A percentile compares a stretch with the other conserved stretches of the same genome.
Conservation (phyloP, 345 rosid genomes). For the Kernera saxatilis region DNA sequence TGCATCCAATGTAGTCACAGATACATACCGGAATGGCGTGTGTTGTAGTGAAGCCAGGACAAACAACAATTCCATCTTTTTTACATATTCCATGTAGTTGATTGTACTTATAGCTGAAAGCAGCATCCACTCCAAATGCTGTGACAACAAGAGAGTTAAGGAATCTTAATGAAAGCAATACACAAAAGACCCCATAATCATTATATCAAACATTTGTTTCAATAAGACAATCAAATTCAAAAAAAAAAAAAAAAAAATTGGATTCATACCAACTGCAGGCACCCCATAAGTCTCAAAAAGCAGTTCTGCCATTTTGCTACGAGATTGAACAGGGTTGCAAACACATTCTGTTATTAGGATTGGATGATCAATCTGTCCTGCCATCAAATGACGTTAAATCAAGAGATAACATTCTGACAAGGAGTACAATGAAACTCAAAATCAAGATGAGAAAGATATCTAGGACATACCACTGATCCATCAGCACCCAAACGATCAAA, state of each 20-base stretch:
- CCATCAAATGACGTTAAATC: conserved; percentile 44
- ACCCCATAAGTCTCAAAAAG: conserved; percentile 96
- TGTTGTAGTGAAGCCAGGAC: conserved; percentile 81
- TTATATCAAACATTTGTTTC: background rate
- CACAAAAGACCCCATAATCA: background rate
- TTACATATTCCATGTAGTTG: conserved; percentile 70
- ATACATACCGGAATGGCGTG: conserved; percentile 77
- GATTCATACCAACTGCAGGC: conserved; percentile 78
- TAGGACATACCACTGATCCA: conserved; percentile 58
- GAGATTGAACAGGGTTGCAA: conserved; percentile 89
- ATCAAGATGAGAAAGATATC: conserved; percentile 9
- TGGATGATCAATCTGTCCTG: conserved; percentile 92
- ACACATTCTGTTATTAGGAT: conserved; percentile 87
- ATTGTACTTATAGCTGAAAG: conserved; percentile 89
- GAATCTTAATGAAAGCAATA: conserved; percentile 7
- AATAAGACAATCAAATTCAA: background rate
- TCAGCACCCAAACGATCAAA: conserved; percentile 90
- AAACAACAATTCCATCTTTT: conserved; percentile 80
- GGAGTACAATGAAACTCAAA: background rate
- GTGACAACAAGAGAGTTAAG: conserved; percentile 9
- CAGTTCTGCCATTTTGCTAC: conserved; percentile 97
- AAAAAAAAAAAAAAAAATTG: background rate
- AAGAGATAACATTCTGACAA: conserved; percentile 21
- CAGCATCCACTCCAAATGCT: conserved; percentile 98
- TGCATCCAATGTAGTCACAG: background rate